A percentile compares a stretch with the other conserved stretches of the same genome.
phyloP scores from a whole-genome alignment of 495 filamentous ascomycete species.

The Penicillium psychrofluorescens region DNA sequence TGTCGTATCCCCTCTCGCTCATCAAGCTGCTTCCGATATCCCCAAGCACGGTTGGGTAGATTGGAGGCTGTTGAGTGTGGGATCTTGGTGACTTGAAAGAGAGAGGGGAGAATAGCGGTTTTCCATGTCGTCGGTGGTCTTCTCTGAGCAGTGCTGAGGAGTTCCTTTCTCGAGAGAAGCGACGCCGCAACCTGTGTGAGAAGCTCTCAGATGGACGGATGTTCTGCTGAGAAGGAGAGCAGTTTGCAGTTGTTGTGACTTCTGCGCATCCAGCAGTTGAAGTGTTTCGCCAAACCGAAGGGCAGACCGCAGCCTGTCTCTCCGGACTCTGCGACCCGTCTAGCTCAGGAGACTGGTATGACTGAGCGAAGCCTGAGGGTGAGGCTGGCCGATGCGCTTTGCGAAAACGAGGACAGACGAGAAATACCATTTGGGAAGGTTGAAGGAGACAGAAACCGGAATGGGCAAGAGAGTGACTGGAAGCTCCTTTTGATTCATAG shows the following conservation, averaged over 20 bases:
- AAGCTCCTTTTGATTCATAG: too few species aligned
- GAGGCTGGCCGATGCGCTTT: background rate
- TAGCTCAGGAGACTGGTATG: constrained; percentile 5
- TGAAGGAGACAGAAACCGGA: background rate
- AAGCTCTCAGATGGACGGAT: constrained; percentile 10
- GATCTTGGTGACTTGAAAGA: constrained; percentile 13
- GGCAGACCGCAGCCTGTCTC: too few species aligned
- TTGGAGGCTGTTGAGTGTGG: background rate
- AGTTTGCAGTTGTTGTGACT: too few species aligned
- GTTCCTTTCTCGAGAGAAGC: constrained; percentile 29
- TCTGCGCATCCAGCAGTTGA: too few species aligned
- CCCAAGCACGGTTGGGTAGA: constrained; percentile 5
- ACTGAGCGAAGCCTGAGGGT: constrained; percentile 1
- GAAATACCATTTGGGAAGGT: constrained; percentile 5
- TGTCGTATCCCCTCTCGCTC: constrained; percentile 39
- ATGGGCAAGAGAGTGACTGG: too few species aligned
- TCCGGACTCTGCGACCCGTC: background rate
- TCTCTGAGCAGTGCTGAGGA: background rate
- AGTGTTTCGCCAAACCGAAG: too few species aligned
- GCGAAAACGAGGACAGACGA: constrained; percentile 12
- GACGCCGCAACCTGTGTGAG: constrained; percentile 26
- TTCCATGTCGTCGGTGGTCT: background rate
- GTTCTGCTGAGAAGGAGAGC: too few species aligned
- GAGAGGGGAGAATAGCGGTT: constrained; percentile 14
- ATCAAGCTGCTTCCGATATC: constrained; percentile 29